Evolutionary conservation across 2,329 filamentous ascomycete genomes (phyloP).

Genomic region (Thelonectria discophora): DNA sequence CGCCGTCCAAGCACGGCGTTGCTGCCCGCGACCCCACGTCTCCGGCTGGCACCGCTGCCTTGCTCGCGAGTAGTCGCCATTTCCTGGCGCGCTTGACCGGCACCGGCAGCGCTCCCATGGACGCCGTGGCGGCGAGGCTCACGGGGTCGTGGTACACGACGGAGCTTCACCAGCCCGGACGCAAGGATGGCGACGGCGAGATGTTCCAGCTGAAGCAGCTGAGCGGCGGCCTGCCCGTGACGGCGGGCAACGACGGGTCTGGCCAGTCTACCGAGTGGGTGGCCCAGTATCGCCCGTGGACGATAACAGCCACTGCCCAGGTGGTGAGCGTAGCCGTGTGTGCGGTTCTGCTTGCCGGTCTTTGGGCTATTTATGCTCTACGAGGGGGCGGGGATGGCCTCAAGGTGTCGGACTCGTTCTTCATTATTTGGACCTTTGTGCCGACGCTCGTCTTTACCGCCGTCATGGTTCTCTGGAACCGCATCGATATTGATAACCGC

Average conservation of each 20-base stretch:
- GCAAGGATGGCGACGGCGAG: conserved; percentile 35
- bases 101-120: conserved; percentile 38
- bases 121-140: conserved; percentile 34
- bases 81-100: conserved; percentile 36
- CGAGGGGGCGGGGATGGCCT: conserved; percentile 33
- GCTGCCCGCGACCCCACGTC: conserved; percentile 43
- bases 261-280: conserved; percentile 23
- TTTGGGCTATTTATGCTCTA: conserved; percentile 37
- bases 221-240: conserved; percentile 30
- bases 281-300: conserved; percentile 41
- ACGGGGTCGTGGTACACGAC: conserved; percentile 44
- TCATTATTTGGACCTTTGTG: conserved; percentile 40
- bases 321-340: conserved; percentile 28
- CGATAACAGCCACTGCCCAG: conserved; percentile 29
- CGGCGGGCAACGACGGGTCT: conserved; percentile 24
- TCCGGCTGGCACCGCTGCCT: conserved; percentile 38
- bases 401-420: conserved; percentile 30
- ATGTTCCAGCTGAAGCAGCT: conserved; percentile 41
- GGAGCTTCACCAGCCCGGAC: conserved; percentile 35
- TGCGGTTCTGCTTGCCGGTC: conserved; percentile 29
- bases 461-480: conserved; percentile 35
- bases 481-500: conserved; percentile 40
- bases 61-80: conserved; percentile 39
- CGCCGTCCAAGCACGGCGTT: conserved; percentile 40
- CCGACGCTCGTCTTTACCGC: conserved; percentile 38